These are phyloP conservation scores for Gastrolobium villosum DNA, from an alignment of 306 rosid species.

Conservation along the genomic window DNA sequence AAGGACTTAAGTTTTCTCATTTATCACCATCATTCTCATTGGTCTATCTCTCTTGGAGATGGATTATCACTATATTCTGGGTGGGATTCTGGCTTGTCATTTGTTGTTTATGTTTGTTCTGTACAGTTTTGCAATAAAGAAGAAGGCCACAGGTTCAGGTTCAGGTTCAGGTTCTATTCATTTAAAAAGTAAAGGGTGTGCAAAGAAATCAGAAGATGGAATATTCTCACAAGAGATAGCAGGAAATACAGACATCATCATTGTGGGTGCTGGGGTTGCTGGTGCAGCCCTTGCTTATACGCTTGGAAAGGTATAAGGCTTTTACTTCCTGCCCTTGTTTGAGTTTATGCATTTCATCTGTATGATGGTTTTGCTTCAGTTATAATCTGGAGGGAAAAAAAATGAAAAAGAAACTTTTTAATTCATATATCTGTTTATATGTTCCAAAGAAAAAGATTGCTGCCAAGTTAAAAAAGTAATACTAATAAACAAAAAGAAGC, in stretches of 20 bases:
- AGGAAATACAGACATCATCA: conserved; percentile 46
- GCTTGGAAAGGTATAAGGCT: conserved; percentile 68
- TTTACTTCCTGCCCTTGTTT: background rate
- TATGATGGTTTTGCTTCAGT: conserved; percentile 10
- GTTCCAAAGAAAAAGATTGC: conserved; percentile 2
- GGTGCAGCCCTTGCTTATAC: conserved; percentile 65
- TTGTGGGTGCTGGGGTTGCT: conserved; percentile 68
- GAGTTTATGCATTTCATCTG: conserved; percentile 10
- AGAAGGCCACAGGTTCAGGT: conserved; percentile 44
- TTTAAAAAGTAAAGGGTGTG: conserved; percentile 37
- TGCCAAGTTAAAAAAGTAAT: background rate
- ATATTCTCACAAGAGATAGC: conserved; percentile 28
- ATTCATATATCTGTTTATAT: conserved; percentile 14
- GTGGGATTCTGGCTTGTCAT: conserved; percentile 56
- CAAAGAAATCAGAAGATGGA: conserved; percentile 49
- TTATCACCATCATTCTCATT: background rate
- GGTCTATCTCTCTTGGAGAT: conserved; percentile 42
- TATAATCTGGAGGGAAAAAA: background rate
- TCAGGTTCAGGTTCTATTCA: conserved; percentile 54
- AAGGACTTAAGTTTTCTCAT: conserved; percentile 24
- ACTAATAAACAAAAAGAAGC: background rate
- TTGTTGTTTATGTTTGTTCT: conserved; percentile 54
- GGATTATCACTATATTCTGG: conserved; percentile 59
- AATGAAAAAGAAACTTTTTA: background rate
- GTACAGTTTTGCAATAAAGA: conserved; percentile 52